phyloP scores from a whole-genome alignment of 192 early-diverging fungal genomes.

The Phlyctochytrium planicorne region DNA sequence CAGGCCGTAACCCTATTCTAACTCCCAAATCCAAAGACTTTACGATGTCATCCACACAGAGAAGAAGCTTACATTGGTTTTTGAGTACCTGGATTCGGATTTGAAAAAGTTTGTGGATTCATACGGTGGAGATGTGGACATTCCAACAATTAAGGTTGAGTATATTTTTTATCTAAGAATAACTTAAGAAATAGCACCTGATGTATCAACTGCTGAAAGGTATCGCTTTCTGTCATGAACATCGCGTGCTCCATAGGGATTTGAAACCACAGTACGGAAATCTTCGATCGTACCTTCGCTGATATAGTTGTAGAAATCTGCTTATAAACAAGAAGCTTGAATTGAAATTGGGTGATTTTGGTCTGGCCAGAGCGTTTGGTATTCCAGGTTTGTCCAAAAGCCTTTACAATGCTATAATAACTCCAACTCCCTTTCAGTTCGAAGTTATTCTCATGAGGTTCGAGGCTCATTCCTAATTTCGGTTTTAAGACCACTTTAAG shows the following conservation, averaged over 20 bases:
- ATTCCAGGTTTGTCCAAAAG: constrained; percentile 56
- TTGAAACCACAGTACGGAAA: constrained; percentile 49
- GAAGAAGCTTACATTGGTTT: constrained; percentile 96
- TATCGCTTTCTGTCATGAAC: constrained; percentile 96
- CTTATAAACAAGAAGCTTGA: constrained; percentile 83
- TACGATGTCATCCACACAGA: constrained; percentile 98
- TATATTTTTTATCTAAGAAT: constrained; percentile 10
- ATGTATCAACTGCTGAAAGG: constrained; percentile 97
- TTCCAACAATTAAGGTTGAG: constrained; percentile 54
- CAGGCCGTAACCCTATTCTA: background rate
- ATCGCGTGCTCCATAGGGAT: constrained; percentile 91
- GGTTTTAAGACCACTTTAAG: too few relatives aligned
- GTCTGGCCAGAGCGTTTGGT: constrained; percentile 93
- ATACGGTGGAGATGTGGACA: constrained; percentile 45
- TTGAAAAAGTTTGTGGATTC: constrained; percentile 98
- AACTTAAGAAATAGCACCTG: constrained; percentile 62
- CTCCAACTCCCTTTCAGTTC: constrained; percentile 22
- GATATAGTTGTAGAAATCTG: constrained; percentile 67
- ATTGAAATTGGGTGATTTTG: constrained; percentile 82
- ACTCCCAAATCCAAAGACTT: constrained; percentile 58
- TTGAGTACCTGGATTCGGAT: constrained; percentile 98
- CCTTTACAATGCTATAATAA: background rate
- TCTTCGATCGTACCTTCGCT: constrained; percentile 68
- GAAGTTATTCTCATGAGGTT: constrained; percentile 77
- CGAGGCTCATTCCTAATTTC: background rate